phyloP scores from a whole-genome alignment of 2,329 filamentous ascomycete genomes.

The Fusarium gaditjirri region DNA sequence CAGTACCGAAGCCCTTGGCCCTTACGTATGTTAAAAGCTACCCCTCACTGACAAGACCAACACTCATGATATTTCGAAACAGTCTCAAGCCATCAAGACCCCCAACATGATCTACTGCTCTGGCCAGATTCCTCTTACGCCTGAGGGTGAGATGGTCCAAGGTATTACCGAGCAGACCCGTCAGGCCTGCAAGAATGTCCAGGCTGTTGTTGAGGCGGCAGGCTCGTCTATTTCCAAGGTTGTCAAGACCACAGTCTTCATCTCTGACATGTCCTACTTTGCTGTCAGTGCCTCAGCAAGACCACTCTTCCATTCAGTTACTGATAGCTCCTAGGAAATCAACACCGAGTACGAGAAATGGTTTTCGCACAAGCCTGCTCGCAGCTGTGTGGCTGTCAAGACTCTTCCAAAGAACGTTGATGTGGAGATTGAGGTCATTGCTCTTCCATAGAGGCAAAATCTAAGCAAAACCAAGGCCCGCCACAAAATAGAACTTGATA shows the following conservation, averaged over 20 bases:
- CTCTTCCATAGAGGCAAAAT: conserved; percentile 63
- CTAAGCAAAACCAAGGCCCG: neutral
- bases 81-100: conserved; percentile 76
- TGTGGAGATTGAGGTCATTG: conserved; percentile 91
- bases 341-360: conserved; percentile 87
- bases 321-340: conserved; percentile 67
- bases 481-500: neutral
- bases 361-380: conserved; percentile 85
- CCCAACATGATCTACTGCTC: conserved; percentile 74
- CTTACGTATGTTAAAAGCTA: conserved; percentile 64
- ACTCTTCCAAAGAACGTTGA: conserved; percentile 86
- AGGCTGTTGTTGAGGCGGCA: conserved; percentile 83
- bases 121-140: conserved; percentile 76
- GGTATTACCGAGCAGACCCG: conserved; percentile 73
- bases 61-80: conserved; percentile 29
- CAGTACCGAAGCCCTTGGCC: conserved; percentile 63
- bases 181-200: conserved; percentile 78
- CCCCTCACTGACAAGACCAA: conserved; percentile 14
- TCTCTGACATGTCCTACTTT: conserved; percentile 92
- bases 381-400: conserved; percentile 91
- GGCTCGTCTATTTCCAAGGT: conserved; percentile 82
- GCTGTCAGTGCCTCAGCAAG: conserved; percentile 56
- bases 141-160: conserved; percentile 65
- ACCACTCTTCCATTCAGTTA: neutral
- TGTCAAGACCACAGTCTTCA: conserved; percentile 92